Evolutionary conservation across 2,329 filamentous ascomycete genomes (phyloP).

Genomic region (Beauveria medogensis): DNA sequence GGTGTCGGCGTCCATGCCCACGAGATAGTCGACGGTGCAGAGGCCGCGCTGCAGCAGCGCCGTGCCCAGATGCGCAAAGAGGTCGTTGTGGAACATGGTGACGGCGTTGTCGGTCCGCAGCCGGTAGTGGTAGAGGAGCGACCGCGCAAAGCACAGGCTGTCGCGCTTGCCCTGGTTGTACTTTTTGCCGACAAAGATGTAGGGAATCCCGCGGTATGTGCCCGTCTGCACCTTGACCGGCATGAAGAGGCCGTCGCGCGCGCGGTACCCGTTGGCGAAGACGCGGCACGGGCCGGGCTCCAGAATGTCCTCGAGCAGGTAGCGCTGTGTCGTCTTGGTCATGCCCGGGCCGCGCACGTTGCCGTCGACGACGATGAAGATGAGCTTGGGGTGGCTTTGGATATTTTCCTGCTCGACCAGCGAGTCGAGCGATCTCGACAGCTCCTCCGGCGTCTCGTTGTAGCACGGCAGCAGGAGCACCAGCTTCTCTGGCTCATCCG

Average conservation of each 20-base stretch:
- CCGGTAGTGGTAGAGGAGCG: slow-evolving; percentile 41
- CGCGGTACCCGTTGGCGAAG: slow-evolving; percentile 36
- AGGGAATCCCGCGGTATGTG: slow-evolving; percentile 36
- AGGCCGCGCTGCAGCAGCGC: slow-evolving; percentile 31
- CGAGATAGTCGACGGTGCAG: slow-evolving; percentile 32
- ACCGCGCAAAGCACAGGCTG: slow-evolving; percentile 40
- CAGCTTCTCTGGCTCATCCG: slow-evolving; percentile 34
- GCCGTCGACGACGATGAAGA: slow-evolving; percentile 41
- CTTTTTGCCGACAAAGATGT: slow-evolving; percentile 39
- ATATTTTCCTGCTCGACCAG: slow-evolving; percentile 36
- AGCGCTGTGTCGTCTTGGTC: slow-evolving; percentile 39
- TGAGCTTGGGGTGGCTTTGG: slow-evolving; percentile 31
- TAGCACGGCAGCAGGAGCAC: slow-evolving; percentile 41
- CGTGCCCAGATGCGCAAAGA: slow-evolving; percentile 33
- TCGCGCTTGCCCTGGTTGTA: slow-evolving; percentile 44
- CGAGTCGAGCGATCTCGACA: slow-evolving; percentile 37
- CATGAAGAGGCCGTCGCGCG: slow-evolving; percentile 38
- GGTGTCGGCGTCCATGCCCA: slow-evolving; percentile 41
- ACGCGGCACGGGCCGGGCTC: slow-evolving; percentile 23
- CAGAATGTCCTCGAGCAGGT: slow-evolving; percentile 39
- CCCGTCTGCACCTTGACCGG: slow-evolving; percentile 36
- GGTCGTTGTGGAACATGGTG: slow-evolving; percentile 38
- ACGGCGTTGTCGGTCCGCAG: slow-evolving; percentile 31
- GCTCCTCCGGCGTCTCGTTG: slow-evolving; percentile 38
- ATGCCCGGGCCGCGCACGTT: slow-evolving; percentile 38